A percentile compares a stretch with the other conserved stretches of the same genome.
phyloP scores from a whole-genome alignment of 2,329 filamentous ascomycete genomes.

The Thermochaetoides dissita region DNA sequence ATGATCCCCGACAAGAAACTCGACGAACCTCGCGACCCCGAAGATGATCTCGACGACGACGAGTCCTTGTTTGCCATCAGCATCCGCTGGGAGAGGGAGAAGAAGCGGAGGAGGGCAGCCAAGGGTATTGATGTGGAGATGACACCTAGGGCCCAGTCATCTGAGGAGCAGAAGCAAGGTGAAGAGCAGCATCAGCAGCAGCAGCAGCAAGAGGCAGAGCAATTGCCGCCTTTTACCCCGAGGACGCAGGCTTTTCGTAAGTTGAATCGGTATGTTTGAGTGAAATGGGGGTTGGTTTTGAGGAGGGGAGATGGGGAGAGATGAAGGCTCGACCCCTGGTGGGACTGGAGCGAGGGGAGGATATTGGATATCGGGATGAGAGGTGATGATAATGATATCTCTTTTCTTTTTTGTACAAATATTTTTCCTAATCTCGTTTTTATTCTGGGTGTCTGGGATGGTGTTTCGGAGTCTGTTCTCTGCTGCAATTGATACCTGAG shows the following conservation, averaged over 20 bases:
- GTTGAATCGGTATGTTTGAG: constrained; percentile 33
- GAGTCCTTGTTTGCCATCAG: no score
- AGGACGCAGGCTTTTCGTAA: constrained; percentile 54
- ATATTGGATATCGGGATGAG: no score
- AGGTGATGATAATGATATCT: no score
- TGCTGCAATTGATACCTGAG: no score
- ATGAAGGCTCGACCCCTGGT: constrained; percentile 2
- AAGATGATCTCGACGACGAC: constrained; percentile 26
- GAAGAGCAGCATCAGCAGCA: neutral
- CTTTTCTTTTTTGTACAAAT: no score
- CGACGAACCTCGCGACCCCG: constrained; percentile 25
- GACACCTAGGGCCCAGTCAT: constrained; percentile 21
- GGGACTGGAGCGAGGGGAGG: neutral
- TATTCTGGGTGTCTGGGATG: no score
- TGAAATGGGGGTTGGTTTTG: neutral
- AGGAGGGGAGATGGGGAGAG: neutral
- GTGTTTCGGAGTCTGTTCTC: no score
- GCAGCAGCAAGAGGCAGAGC: constrained; percentile 1
- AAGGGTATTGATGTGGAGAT: constrained; percentile 37
- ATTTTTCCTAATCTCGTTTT: neutral
- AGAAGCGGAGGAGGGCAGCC: neutral
- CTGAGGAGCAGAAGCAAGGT: no score
- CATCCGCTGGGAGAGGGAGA: no score
- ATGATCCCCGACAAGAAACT: constrained; percentile 43
- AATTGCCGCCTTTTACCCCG: constrained; percentile 41